Evolutionary conservation across 257 asterid species (phyloP).

Genomic region (Dorcoceras hygrometricum): DNA sequence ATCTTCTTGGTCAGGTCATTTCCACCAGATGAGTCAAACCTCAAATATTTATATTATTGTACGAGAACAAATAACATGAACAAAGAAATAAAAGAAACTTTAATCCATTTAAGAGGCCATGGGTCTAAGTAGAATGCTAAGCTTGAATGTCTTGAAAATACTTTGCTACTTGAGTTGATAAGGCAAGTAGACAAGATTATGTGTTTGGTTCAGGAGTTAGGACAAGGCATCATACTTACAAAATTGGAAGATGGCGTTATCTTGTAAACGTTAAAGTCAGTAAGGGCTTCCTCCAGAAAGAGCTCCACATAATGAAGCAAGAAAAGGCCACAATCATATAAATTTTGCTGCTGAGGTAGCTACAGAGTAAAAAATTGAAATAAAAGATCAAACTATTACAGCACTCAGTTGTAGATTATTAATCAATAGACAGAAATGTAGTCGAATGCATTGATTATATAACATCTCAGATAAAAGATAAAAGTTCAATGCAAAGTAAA

Average conservation of each 20-base stretch:
- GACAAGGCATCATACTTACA: constrained; percentile 49
- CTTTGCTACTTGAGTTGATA: background rate
- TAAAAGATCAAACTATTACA: constrained; percentile 24
- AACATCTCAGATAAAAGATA: background rate
- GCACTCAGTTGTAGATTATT: constrained; percentile 9
- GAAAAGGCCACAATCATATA: constrained; percentile 91
- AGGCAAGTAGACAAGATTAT: constrained; percentile 9
- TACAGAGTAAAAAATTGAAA: constrained; percentile 37
- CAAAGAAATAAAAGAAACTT: constrained; percentile 2
- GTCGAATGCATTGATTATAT: background rate
- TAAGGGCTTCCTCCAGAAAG: constrained; percentile 78
- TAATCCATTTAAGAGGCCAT: background rate
- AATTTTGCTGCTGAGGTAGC: constrained; percentile 94
- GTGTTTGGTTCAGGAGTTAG: constrained; percentile 12
- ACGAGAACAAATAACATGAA: background rate
- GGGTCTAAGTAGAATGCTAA: background rate
- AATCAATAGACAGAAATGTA: constrained; percentile 8
- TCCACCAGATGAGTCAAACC: background rate
- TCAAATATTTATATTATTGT: background rate
- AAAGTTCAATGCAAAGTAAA: background rate
- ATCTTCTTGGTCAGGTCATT: background rate
- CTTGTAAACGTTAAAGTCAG: constrained; percentile 58
- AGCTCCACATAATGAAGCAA: constrained; percentile 89
- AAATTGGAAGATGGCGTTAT: constrained; percentile 56
- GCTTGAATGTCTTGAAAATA: background rate